A percentile compares a stretch with the other conserved stretches of the same genome.
phyloP scores from a whole-genome alignment of 768 basidiomycete species.

The Tylopilus felleus region DNA sequence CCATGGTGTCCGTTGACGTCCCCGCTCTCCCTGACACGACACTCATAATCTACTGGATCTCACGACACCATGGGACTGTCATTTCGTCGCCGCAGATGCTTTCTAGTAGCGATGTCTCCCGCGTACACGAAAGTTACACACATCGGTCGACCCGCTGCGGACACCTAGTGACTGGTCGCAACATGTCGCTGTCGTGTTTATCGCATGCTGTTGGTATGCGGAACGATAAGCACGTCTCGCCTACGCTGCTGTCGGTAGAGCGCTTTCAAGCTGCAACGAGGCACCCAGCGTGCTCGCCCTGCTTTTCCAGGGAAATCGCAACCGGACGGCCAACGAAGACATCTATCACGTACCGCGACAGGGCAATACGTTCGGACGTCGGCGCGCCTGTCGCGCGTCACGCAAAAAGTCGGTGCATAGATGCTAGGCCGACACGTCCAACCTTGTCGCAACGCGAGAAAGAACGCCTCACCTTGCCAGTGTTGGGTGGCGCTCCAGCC shows the following conservation, averaged over 20 bases:
- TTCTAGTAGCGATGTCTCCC: background rate
- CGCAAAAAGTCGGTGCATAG: no score
- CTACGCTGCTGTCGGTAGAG: background rate
- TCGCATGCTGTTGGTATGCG: background rate
- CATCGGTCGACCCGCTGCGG: background rate
- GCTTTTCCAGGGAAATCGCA: background rate
- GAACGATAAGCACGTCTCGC: background rate
- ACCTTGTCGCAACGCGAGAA: slow-evolving; percentile 1
- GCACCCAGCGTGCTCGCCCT: background rate
- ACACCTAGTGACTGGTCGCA: background rate
- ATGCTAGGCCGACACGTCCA: background rate
- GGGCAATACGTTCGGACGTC: background rate
- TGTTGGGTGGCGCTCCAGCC: background rate
- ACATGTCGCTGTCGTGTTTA: background rate
- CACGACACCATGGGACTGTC: background rate
- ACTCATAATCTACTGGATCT: background rate
- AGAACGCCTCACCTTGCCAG: background rate
- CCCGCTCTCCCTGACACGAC: background rate
- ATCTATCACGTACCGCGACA: background rate
- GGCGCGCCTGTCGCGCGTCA: background rate
- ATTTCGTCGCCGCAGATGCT: background rate
- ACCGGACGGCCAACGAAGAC: no score
- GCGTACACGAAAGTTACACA: no score
- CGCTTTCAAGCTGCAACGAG: no score
- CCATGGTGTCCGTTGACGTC: background rate